phyloP scores from a whole-genome alignment of 2,329 filamentous ascomycete species.

The Thielaviopsis ethacetica region DNA sequence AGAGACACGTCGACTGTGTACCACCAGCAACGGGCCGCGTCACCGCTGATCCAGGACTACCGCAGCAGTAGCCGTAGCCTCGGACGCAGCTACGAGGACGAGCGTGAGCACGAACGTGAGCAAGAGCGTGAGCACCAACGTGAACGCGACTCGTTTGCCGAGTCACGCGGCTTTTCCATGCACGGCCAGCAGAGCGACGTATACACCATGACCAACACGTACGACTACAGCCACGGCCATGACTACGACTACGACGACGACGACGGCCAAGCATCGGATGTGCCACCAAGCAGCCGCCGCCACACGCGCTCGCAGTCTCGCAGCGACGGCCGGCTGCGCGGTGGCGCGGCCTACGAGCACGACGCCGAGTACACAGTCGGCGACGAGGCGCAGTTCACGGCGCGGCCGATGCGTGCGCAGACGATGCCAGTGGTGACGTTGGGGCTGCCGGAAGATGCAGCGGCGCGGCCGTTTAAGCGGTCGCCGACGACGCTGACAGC shows the following conservation, averaged over 20 bases:
- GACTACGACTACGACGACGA: slow-evolving; percentile 14
- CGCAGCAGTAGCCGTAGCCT: not conserved
- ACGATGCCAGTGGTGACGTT: slow-evolving; percentile 8
- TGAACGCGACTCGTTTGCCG: not conserved
- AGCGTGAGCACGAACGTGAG: no score
- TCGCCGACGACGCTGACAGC: slow-evolving; percentile 51
- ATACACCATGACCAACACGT: slow-evolving; percentile 8
- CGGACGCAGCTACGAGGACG: no score
- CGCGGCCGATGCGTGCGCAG: slow-evolving; percentile 19
- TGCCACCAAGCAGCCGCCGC: slow-evolving; percentile 16
- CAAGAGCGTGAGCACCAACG: no score
- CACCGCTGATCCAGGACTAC: slow-evolving; percentile 6
- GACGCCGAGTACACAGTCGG: slow-evolving; percentile 35
- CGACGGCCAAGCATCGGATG: slow-evolving; percentile 11
- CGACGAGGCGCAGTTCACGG: slow-evolving; percentile 41
- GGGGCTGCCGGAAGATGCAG: not conserved
- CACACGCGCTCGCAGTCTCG: slow-evolving; percentile 9
- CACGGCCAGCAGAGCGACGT: slow-evolving; percentile 4
- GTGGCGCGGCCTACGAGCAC: slow-evolving; percentile 20
- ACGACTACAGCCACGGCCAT: slow-evolving; percentile 12
- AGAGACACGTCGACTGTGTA: not conserved
- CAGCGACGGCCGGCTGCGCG: slow-evolving; percentile 19
- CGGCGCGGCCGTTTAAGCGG: slow-evolving; percentile 38
- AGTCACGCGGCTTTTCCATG: not conserved
- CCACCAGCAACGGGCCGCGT: not conserved